phyloP scores from a whole-genome alignment of 495 filamentous ascomycete species.

The Aspergillus bertholletiae region DNA sequence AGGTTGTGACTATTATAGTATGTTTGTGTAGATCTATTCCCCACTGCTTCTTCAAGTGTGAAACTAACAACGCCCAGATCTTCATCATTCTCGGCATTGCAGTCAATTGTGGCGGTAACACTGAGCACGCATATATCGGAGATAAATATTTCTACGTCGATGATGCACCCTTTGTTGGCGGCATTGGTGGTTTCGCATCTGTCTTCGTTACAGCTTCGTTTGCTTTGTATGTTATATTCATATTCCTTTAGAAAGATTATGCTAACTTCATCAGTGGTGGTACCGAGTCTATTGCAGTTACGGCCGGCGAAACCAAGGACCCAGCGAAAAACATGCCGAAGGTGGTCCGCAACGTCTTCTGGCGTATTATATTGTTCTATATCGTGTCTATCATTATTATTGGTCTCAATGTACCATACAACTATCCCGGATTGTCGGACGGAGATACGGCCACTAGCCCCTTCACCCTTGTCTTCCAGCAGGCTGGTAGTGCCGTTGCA shows the following conservation, averaged over 20 bases:
- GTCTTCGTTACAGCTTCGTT: constrained; percentile 54
- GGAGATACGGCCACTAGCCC: constrained; percentile 43
- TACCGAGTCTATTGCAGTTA: constrained; percentile 55
- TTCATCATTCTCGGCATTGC: constrained; percentile 51
- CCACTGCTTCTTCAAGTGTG: not conserved
- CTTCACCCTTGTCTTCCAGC: constrained; percentile 51
- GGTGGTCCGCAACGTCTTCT: constrained; percentile 51
- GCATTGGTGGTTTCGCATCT: constrained; percentile 50
- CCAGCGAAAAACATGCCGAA: constrained; percentile 45
- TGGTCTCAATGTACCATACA: constrained; percentile 53
- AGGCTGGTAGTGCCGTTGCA: constrained; percentile 44
- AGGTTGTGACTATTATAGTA: constrained; percentile 53
- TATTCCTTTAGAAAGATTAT: not conserved
- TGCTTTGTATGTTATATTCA: constrained; percentile 32
- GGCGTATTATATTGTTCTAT: constrained; percentile 52
- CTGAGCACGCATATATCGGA: constrained; percentile 41
- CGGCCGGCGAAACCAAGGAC: constrained; percentile 51
- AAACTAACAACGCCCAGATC: constrained; percentile 28
- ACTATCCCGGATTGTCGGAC: constrained; percentile 38
- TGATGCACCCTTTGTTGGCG: constrained; percentile 51
- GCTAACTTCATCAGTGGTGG: constrained; percentile 38
- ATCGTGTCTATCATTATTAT: constrained; percentile 47
- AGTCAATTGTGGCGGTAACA: constrained; percentile 50
- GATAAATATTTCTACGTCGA: constrained; percentile 41
- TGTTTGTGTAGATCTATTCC: constrained; percentile 8